A percentile compares a stretch with the other conserved stretches of the same genome.
Conservation (phyloP, 176 grass and related monocot species). For the Dendrocalamus sinicus region DNA sequence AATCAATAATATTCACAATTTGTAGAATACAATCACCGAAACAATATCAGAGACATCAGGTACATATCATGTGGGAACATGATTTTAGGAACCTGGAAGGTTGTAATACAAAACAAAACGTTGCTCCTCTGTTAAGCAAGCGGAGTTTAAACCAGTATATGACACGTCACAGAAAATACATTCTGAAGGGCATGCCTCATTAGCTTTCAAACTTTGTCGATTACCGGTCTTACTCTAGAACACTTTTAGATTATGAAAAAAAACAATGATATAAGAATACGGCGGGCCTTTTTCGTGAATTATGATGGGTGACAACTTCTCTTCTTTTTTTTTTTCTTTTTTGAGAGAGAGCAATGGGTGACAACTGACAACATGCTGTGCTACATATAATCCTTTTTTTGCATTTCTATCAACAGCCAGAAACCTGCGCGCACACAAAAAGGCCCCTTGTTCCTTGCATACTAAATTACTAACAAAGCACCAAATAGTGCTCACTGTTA, state of each 20-base stretch:
- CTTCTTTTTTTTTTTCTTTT: not conserved
- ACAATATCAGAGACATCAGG: not conserved
- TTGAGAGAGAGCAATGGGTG: not conserved
- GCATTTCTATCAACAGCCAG: not conserved
- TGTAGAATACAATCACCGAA: slow-evolving; percentile 17
- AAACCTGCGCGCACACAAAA: not conserved
- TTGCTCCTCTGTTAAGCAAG: not conserved
- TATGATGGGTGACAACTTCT: not conserved
- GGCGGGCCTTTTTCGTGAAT: not conserved
- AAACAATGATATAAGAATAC: not conserved
- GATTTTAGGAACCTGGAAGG: not conserved
- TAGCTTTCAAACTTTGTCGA: not conserved
- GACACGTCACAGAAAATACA: not conserved
- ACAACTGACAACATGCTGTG: not conserved
- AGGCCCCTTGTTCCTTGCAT: not conserved
- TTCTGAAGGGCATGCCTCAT: not conserved
- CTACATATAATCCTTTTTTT: slow-evolving; percentile 16
- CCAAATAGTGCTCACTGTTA: not conserved
- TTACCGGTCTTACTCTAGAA: slow-evolving; percentile 19
- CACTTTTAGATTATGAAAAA: not conserved
- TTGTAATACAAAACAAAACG: slow-evolving; percentile 3
- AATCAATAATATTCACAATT: slow-evolving; percentile 31
- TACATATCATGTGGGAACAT: not conserved
- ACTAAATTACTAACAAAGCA: not conserved
- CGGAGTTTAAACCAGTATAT: not conserved